Evolutionary conservation across 306 rosid species (phyloP), one percentile per base, ranked within the genome.

Genomic region (Senna siamea): DNA sequence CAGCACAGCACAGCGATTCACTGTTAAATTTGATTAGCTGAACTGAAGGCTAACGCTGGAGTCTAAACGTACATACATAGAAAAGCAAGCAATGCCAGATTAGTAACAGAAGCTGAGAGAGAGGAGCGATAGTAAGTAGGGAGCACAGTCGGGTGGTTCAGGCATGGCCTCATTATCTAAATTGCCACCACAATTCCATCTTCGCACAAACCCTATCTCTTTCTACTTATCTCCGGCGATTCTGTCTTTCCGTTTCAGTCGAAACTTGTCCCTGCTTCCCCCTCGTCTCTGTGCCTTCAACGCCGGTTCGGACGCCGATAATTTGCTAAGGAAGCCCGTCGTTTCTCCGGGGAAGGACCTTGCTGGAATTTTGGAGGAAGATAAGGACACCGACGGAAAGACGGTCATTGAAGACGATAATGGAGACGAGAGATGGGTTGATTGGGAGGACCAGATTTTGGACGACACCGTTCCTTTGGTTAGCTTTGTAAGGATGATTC

Each of bases 361-460:
- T 46, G 77, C 74, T 5, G 76, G 80, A 52, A 22, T 69, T 81
- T 76, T 85, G 80, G 83, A 80, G 30, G 89, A 83, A 72, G 75
- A 50, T 1, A 75, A 59, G 64, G 79, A 73, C 22, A 50, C 40
- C 11, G 73, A 53, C 19, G 81, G 62, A 28, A 75, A 61, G 46
- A 53, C 44, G 6, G 38, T 47, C 14, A 22, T 65, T 23, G 82
- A 80, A 15, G 82, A 74, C 5, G 82, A 9, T 0, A 73, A 74
- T 0, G 87, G 79, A 32, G 85, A 78, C 0, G 95, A 84, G 51
- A 80, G 73, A 43, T 87, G 89, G 90, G 79, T 89, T 77, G 97
- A 94, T 57, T 95, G 99, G 99, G 99, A 95, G 77, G 98, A 95
- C 78, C 89, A 82, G 93, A 95, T 95, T 92, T 76, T 95, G 75